A percentile compares a stretch with the other conserved stretches of the same genome.
These are phyloP conservation scores for Dothidotthia symphoricarpi DNA, from an alignment of 2,329 filamentous ascomycete species.

Conservation along the genomic window DNA sequence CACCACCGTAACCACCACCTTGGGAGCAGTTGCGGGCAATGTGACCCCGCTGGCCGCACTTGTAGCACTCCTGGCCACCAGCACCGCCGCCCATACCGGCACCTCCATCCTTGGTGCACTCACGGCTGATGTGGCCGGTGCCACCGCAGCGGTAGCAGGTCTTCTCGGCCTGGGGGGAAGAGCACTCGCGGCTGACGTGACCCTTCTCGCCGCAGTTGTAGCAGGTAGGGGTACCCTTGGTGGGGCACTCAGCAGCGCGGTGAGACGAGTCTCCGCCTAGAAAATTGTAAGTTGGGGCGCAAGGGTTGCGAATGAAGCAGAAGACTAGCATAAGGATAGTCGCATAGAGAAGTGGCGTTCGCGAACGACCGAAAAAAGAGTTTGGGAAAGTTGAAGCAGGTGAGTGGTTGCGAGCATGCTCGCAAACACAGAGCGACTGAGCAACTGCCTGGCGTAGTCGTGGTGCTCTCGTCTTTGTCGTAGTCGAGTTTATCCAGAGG, in stretches of 20 bases:
- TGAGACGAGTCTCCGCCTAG: conserved; percentile 51
- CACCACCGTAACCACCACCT: conserved; percentile 46
- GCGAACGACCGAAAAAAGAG: no score
- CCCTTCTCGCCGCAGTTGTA: conserved; percentile 52
- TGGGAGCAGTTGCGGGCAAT: conserved; percentile 89
- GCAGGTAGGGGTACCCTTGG: conserved; percentile 51
- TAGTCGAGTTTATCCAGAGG: background rate
- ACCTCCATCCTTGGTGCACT: conserved; percentile 62
- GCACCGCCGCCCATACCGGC: conserved; percentile 47
- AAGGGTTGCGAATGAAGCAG: background rate
- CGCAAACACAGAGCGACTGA: background rate
- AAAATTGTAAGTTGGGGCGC: conserved; percentile 11
- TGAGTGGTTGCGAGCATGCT: no score
- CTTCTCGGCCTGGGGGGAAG: conserved; percentile 82
- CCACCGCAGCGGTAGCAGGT: conserved; percentile 72
- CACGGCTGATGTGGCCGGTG: conserved; percentile 86
- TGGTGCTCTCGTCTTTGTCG: background rate
- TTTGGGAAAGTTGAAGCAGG: no score
- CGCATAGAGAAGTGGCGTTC: no score
- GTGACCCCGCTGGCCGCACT: conserved; percentile 95
- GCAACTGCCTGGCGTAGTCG: no score
- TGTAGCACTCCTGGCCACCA: conserved; percentile 76
- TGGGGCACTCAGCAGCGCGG: conserved; percentile 52
- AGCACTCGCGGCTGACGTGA: conserved; percentile 75
- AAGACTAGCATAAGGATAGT: no score